Evolutionary conservation across 2,329 filamentous ascomycete genomes (phyloP).

Genomic region (Xylariaceae sp.): DNA sequence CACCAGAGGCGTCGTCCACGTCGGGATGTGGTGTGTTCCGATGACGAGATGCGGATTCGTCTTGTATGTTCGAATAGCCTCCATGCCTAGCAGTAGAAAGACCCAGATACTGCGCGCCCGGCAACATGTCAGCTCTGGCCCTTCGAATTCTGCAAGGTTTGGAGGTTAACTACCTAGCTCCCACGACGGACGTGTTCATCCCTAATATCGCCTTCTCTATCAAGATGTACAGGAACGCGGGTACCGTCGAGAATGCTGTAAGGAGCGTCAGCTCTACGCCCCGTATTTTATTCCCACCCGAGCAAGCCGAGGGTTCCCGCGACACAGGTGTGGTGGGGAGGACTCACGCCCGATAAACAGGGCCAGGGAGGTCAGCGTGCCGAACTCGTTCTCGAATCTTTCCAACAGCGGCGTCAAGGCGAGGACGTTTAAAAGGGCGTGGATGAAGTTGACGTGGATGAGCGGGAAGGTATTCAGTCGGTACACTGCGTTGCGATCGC

Average conservation of each 20-base stretch:
- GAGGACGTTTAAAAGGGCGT: constrained; percentile 77
- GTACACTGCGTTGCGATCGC: constrained; percentile 65
- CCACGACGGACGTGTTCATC: constrained; percentile 74
- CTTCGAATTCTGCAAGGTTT: background rate
- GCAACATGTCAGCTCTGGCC: constrained; percentile 22
- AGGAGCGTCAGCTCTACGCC: constrained; percentile 23
- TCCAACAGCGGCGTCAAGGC: constrained; percentile 87
- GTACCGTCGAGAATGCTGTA: constrained; percentile 77
- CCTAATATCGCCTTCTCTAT: constrained; percentile 74
- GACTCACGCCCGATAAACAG: constrained; percentile 88
- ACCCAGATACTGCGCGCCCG: constrained; percentile 76
- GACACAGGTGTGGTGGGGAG: background rate
- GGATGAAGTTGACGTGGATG: constrained; percentile 80
- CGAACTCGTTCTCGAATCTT: constrained; percentile 89
- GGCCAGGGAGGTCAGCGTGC: constrained; percentile 83
- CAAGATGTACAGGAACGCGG: constrained; percentile 78
- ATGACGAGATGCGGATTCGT: constrained; percentile 76
- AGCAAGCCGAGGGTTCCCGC: no score
- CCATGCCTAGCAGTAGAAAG: constrained; percentile 81
- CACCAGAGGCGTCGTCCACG: constrained; percentile 86
- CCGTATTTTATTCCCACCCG: background rate
- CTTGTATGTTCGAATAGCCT: constrained; percentile 83
- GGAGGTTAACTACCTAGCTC: constrained; percentile 67
- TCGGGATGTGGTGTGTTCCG: constrained; percentile 72
- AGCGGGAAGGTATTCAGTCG: constrained; percentile 91